Conservation (phyloP, 352 stramenopile species). For the Globisporangium nunn region DNA sequence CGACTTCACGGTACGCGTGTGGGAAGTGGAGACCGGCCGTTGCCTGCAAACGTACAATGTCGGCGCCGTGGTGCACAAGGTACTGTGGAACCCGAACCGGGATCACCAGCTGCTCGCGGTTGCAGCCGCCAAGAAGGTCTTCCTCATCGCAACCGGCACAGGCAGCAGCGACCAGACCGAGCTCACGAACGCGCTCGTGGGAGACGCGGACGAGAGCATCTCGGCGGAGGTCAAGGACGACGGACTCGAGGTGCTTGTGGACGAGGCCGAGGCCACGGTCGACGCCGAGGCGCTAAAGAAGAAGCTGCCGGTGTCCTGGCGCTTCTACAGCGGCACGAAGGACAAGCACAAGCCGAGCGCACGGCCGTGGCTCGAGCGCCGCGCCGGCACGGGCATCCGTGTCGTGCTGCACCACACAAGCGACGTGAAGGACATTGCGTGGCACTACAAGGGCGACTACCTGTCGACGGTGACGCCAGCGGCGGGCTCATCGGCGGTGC, state of each 20-base stretch:
- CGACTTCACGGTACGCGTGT: conserved; percentile 94
- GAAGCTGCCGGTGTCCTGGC: conserved; percentile 90
- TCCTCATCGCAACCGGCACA: conserved; percentile 93
- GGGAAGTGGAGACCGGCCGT: conserved; percentile 94
- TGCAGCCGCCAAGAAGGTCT: conserved; percentile 85
- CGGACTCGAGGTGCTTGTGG: conserved; percentile 39
- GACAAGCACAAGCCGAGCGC: conserved; percentile 63
- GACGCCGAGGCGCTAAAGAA: conserved; percentile 78
- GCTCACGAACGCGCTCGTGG: conserved; percentile 93
- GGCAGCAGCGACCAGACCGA: conserved; percentile 90
- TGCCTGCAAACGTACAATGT: conserved; percentile 91
- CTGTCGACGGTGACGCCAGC: conserved; percentile 92
- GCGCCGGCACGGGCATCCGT: conserved; percentile 75
- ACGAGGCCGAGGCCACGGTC: conserved; percentile 63
- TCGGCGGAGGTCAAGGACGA: conserved; percentile 39
- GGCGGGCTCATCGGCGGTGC: conserved; percentile 85
- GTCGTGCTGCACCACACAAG: conserved; percentile 84
- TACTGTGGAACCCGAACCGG: conserved; percentile 97
- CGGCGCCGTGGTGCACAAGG: conserved; percentile 81
- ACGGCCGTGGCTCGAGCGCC: conserved; percentile 63
- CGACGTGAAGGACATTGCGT: conserved; percentile 91
- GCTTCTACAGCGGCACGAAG: conserved; percentile 78
- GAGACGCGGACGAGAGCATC: conserved; percentile 73
- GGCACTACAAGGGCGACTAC: conserved; percentile 99
- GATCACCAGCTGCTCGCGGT: conserved; percentile 94